Evolutionary conservation across 1,284 basidiomycete genomes (phyloP).

Genomic region (Tremellales sp.): DNA sequence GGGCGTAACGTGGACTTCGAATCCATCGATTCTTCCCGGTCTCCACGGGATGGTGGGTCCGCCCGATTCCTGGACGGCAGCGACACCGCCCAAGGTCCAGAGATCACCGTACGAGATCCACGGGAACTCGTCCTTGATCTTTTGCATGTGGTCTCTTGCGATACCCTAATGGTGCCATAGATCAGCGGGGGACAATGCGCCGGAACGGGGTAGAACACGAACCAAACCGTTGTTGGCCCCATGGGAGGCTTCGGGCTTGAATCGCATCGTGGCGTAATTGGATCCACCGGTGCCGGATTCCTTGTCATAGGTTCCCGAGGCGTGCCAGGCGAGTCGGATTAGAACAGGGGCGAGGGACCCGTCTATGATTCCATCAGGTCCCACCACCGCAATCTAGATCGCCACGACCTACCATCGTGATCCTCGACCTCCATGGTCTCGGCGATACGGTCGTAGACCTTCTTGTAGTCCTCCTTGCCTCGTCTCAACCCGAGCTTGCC

Average conservation of each 20-base stretch:
- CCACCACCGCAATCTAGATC: neutral
- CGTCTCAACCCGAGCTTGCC: slow-evolving; percentile 49
- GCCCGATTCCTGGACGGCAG: slow-evolving; percentile 61
- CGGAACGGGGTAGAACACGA: slow-evolving; percentile 12
- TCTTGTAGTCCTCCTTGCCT: slow-evolving; percentile 69
- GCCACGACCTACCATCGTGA: slow-evolving; percentile 67
- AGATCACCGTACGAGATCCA: slow-evolving; percentile 94
- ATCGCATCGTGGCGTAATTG: slow-evolving; percentile 95
- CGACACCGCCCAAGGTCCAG: slow-evolving; percentile 80
- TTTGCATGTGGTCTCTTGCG: slow-evolving; percentile 80
- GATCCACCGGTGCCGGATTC: slow-evolving; percentile 75
- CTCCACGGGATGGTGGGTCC: slow-evolving; percentile 76
- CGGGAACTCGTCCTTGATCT: slow-evolving; percentile 71
- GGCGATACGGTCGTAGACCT: slow-evolving; percentile 85
- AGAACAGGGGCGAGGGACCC: slow-evolving; percentile 88
- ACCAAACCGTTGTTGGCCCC: slow-evolving; percentile 80
- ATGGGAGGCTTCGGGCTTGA: slow-evolving; percentile 77
- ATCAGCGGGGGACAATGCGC: neutral
- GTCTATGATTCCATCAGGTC: slow-evolving; percentile 54
- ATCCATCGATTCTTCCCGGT: slow-evolving; percentile 80
- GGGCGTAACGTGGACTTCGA: slow-evolving; percentile 71
- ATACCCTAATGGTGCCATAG: slow-evolving; percentile 49
- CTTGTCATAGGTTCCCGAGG: slow-evolving; percentile 89
- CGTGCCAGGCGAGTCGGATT: slow-evolving; percentile 90
- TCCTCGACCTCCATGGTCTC: slow-evolving; percentile 69